Base-by-base conservation (phyloP, 2,329 filamentous ascomycete species). In the Neopestalotiopsis sp. region DNA sequence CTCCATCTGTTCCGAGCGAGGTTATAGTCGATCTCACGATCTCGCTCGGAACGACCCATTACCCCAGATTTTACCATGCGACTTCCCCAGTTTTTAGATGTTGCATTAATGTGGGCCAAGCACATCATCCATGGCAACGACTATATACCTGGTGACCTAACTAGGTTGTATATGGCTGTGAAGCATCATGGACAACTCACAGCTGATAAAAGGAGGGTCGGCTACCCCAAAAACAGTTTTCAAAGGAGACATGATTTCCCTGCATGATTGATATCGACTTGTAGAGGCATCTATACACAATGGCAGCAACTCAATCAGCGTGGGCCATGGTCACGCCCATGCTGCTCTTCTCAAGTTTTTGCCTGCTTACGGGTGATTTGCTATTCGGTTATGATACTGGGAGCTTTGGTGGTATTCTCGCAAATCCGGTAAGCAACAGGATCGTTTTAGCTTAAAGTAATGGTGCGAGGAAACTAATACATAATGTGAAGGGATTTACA, bases 31-130 rank as follows among this genome's bases (percentile, higher is more conserved):
- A 56, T 56, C 49, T 14, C 49, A 56, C 6, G 9, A n/a, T 56
- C 49, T 17, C 49, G 49, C 49, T 56, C 49, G 49, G 49, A 17
- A 56, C 49, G 12, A 56, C 49, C 17, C 49, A 56, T 24, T 56
- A 56, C 12, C 49, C 49, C 49, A 24, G 49, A 56, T 56, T 56
- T 56, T 56, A 56, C 49, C 49, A 56, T 24, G 49, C 49, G 10
- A 17, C 49, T n/a, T 56, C 20, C 20, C 49, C 49, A 17, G 12
- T 56, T 56, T 56, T 56, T 56, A 14, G 49, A 56, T 56, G 49
- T 56, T 56, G 49, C 49, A 56, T 56, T 17, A n/a, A 17, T 56
- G 49, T 56, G 49, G 49, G 49, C 20, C 49, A 56, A 56, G 49
- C 49, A 56, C 49, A 56, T 24, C 49, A 56, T 56, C 3, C 20